phyloP scores from a whole-genome alignment of 2,329 filamentous ascomycete species.

The Beauveria pseudobassiana region DNA sequence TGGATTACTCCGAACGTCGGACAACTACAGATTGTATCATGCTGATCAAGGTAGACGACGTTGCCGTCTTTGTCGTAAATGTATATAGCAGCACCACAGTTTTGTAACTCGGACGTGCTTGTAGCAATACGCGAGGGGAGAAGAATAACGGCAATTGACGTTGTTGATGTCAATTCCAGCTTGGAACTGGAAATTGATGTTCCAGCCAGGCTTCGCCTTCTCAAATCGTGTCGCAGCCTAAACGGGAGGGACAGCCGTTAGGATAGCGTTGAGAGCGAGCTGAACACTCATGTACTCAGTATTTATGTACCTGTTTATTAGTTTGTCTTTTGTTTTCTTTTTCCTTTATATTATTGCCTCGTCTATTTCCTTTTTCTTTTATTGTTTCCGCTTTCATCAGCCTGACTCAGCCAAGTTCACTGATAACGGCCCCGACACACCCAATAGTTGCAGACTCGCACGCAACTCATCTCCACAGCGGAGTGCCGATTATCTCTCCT shows the following conservation, averaged over 20 bases:
- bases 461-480: neutral
- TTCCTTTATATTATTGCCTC: too few species aligned
- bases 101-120: neutral
- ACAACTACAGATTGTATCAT: neutral
- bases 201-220: too few species aligned
- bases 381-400: neutral
- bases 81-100: neutral
- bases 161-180: too few species aligned
- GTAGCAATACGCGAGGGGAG: neutral
- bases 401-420: neutral
- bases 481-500: neutral
- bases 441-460: neutral
- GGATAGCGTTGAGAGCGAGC: too few species aligned
- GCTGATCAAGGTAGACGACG: neutral
- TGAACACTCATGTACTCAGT: too few species aligned
- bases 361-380: too few species aligned
- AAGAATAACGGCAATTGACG: neutral
- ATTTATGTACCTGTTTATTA: too few species aligned
- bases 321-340: too few species aligned
- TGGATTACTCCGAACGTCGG: too few species aligned
- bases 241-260: too few species aligned
- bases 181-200: too few species aligned
- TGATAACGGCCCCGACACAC: neutral
- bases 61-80: neutral
- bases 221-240: too few species aligned